Evolutionary conservation across 306 rosid species (phyloP), one percentile per base, ranked within the genome.

Genomic region (Herpetospermum pedunculosum): DNA sequence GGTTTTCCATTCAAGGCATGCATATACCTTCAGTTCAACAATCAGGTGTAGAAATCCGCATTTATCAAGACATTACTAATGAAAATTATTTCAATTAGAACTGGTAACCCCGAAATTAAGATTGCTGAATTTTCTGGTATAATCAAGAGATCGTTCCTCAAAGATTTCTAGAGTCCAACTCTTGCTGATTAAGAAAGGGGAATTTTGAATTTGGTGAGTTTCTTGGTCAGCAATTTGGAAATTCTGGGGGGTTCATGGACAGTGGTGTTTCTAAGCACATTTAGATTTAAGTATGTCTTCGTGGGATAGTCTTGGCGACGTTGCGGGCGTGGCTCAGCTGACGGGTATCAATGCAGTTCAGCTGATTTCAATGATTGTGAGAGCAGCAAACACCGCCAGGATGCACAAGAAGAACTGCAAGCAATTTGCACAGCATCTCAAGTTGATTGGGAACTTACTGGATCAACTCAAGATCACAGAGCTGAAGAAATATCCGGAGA

Each of bases 331-430:
- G 35, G 94, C 96, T 23, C 97, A 93, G 54, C 84, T 93, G 76
- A 83, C 96, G 25, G 99, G 99, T 3, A 41, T 89, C 2, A 94
- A 91, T 68, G 99, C 97, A 18, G 96, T 89, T 77, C 53, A 70
- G 81, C 78, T 94, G 75, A 94, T 94, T 81, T 90, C 80, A 29
- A 37, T 94, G 96, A 94, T 94, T 44, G 99, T 78, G 38, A 88
- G 79, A 78, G 99, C 99, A 18, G 99, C 99, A 40, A 90, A 75
- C 70, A 94, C 99, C 5, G 99, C 99, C 0, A 77, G 96, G 75
- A 89, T 91, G 99, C 99, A 94, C 84, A 94, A 94, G 92, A 94
- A 85, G 78, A 94, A 94, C 55, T 94, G 99, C 78, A 84, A 92
- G 81, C 95, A 94, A 25, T 94, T 94, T 58, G 96, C 99, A 3